Conservation (phyloP, 1,284 basidiomycete species). For the Gymnopus androsaceus region DNA sequence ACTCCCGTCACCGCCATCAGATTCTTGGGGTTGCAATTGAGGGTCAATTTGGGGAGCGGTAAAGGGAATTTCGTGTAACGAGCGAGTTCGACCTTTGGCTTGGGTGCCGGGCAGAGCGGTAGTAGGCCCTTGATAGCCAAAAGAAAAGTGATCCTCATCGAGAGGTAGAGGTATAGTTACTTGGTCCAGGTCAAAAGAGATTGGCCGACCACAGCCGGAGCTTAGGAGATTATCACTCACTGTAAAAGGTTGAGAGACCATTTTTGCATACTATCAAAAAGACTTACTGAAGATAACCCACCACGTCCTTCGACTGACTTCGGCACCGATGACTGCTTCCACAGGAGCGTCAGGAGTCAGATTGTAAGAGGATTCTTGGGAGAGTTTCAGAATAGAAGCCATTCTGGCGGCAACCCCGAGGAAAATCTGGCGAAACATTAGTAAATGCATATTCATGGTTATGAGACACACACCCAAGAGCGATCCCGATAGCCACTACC, state of each 20-base stretch:
- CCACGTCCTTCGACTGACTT: constrained; percentile 20
- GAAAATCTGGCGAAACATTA: constrained; percentile 10
- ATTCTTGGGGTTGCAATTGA: constrained; percentile 10
- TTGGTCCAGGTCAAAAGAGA: constrained; percentile 19
- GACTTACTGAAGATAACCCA: constrained; percentile 22
- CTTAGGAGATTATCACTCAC: constrained; percentile 19
- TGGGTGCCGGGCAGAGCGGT: constrained; percentile 17
- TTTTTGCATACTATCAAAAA: neutral
- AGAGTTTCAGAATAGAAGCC: constrained; percentile 19
- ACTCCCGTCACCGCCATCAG: neutral
- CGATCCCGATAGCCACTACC: constrained; percentile 21
- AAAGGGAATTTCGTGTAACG: constrained; percentile 8
- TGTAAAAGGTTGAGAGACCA: neutral
- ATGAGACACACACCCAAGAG: constrained; percentile 17
- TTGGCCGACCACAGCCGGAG: constrained; percentile 18
- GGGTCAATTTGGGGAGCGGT: constrained; percentile 18
- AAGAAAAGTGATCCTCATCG: constrained; percentile 22
- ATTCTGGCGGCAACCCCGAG: constrained; percentile 20
- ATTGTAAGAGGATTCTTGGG: constrained; percentile 18
- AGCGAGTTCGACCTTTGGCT: constrained; percentile 12
- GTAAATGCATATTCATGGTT: neutral
- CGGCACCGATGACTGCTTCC: constrained; percentile 18
- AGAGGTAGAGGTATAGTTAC: constrained; percentile 21
- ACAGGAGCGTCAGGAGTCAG: constrained; percentile 15
- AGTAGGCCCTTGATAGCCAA: constrained; percentile 19